A percentile compares a stretch with the other conserved stretches of the same genome.
Conservation (phyloP, 2,329 filamentous ascomycete species). For the Fusarium kyushuense region DNA sequence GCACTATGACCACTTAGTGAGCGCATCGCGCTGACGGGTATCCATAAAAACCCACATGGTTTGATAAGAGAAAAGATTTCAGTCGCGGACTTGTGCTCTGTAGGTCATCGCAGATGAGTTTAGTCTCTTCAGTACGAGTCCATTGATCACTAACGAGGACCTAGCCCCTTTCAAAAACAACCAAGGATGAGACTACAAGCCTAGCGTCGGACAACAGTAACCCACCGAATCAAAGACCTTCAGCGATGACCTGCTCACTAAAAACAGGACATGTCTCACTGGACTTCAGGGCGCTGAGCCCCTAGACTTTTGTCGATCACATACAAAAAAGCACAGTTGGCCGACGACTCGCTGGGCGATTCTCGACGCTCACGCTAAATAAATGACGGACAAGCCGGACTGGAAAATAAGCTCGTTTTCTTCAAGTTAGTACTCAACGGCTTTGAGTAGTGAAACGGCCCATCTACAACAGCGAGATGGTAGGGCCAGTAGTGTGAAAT, state of each 20-base stretch:
- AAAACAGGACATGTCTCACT: slow-evolving; percentile 13
- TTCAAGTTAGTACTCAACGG: neutral
- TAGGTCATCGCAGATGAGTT: neutral
- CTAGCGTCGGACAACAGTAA: slow-evolving; percentile 1
- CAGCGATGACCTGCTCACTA: neutral
- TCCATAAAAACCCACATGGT: slow-evolving; percentile 18
- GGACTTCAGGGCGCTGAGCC: neutral
- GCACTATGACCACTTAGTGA: slow-evolving; percentile 9
- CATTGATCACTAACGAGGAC: neutral
- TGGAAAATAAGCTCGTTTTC: neutral
- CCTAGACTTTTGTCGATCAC: neutral
- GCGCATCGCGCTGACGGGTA: neutral
- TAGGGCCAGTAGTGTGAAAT: neutral
- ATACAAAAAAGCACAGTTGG: slow-evolving; percentile 1
- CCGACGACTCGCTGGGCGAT: neutral
- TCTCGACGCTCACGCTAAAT: neutral
- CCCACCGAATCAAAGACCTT: neutral
- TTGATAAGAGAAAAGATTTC: neutral
- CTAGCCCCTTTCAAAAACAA: slow-evolving; percentile 1
- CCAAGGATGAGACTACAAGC: neutral
- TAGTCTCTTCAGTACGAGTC: neutral
- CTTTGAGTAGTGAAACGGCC: neutral
- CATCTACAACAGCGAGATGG: neutral
- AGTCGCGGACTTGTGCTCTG: neutral
- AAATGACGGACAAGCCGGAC: neutral